Evolutionary conservation across 768 basidiomycete genomes (phyloP).

Genomic region (Trametes coccinea): DNA sequence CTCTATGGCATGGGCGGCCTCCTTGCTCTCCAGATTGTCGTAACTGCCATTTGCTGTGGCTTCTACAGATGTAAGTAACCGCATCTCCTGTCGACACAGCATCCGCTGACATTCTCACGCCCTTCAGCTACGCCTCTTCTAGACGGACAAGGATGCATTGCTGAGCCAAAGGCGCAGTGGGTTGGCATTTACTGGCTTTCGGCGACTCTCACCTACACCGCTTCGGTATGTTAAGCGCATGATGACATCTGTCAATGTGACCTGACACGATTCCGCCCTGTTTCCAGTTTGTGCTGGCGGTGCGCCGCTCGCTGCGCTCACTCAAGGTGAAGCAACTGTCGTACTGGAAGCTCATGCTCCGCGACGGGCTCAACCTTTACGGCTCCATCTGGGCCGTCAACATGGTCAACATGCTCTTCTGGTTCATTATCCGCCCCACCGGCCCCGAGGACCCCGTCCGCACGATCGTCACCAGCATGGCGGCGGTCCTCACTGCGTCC

Average conservation of each 20-base stretch:
- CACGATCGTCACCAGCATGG: constrained; percentile 83
- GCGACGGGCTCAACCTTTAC: constrained; percentile 86
- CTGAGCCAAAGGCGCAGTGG: constrained; percentile 79
- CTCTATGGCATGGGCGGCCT: constrained; percentile 58
- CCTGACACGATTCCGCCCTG: neutral
- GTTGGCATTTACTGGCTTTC: constrained; percentile 85
- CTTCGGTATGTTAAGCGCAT: constrained; percentile 49
- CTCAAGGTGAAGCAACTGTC: constrained; percentile 57
- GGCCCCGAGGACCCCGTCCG: constrained; percentile 64
- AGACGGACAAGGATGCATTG: constrained; percentile 83
- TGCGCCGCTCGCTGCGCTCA: constrained; percentile 59
- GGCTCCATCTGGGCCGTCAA: constrained; percentile 80
- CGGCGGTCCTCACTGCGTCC: constrained; percentile 82
- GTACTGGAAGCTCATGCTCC: constrained; percentile 86
- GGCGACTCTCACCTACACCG: constrained; percentile 70
- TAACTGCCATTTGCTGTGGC: constrained; percentile 72
- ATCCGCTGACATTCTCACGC: neutral
- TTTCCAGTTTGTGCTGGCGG: constrained; percentile 56
- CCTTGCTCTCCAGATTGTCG: constrained; percentile 65
- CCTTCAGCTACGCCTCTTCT: constrained; percentile 62
- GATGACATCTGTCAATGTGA: neutral
- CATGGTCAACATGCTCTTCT: constrained; percentile 82
- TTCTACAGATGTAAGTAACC: constrained; percentile 68
- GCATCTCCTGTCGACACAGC: constrained; percentile 3
- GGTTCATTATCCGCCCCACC: constrained; percentile 78